These are phyloP conservation scores for Phylloporus sp. DNA, from an alignment of 768 basidiomycete genomes.

Conservation along the genomic window DNA sequence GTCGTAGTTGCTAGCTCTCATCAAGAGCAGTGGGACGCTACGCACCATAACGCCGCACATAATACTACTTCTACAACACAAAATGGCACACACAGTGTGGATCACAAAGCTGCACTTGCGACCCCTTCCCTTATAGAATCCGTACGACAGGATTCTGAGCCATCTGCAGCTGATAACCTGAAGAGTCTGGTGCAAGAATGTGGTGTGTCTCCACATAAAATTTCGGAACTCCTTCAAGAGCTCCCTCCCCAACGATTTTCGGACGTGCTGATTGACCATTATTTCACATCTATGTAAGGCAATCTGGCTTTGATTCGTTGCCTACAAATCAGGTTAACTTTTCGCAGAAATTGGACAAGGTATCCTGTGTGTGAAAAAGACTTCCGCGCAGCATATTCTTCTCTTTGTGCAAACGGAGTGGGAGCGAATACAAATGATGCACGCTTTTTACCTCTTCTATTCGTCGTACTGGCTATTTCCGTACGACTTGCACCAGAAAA, in stretches of 20 bases:
- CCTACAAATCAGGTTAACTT: not conserved
- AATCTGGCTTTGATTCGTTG: not conserved
- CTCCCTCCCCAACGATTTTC: conserved; percentile 74
- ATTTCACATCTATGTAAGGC: conserved; percentile 66
- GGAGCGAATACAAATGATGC: conserved; percentile 69
- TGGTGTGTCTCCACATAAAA: conserved; percentile 86
- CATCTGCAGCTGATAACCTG: conserved; percentile 72
- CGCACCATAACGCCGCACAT: conserved; percentile 12
- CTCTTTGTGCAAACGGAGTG: conserved; percentile 57
- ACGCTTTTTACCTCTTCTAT: conserved; percentile 86
- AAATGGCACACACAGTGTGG: conserved; percentile 24
- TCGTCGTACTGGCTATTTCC: conserved; percentile 86
- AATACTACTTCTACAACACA: conserved; percentile 10
- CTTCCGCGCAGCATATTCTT: conserved; percentile 68
- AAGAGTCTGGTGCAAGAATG: conserved; percentile 87
- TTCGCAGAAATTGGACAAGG: conserved; percentile 80
- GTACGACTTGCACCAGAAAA: conserved; percentile 81
- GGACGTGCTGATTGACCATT: conserved; percentile 77
- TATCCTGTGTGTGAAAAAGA: conserved; percentile 86
- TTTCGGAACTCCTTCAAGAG: conserved; percentile 84
- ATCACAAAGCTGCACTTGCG: conserved; percentile 25
- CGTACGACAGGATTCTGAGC: conserved; percentile 39
- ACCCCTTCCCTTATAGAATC: conserved; percentile 36
- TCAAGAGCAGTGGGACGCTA: conserved; percentile 26
- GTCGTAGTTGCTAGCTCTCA: conserved; percentile 42